phyloP scores from a whole-genome alignment of 169 alveolate genomes.

The Babesia gibsoni region DNA sequence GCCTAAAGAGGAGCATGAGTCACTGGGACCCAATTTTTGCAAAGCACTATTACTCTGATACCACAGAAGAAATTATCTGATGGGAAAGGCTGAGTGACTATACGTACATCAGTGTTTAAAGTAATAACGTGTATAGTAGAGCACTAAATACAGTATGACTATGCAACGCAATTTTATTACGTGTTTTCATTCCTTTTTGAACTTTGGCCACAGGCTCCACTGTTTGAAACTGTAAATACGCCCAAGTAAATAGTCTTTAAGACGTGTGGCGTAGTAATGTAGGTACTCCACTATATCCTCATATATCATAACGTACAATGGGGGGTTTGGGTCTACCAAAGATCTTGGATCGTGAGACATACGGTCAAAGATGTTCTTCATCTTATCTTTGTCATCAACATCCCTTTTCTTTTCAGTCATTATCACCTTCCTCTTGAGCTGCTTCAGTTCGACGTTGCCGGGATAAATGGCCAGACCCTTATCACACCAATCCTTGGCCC shows the following conservation, averaged over 20 bases:
- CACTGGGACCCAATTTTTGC: constrained; percentile 74
- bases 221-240: too few relatives aligned
- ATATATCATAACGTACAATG: neutral
- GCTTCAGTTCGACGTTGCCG: constrained; percentile 23
- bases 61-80: constrained; percentile 71
- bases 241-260: too few relatives aligned
- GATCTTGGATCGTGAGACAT: constrained; percentile 44
- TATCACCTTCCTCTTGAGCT: constrained; percentile 2
- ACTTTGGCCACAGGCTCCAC: too few relatives aligned
- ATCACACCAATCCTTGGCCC: constrained; percentile 30
- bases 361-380: constrained; percentile 7
- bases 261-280: too few relatives aligned
- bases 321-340: neutral
- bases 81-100: too few relatives aligned
- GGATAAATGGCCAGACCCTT: constrained; percentile 36
- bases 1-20: constrained; percentile 66
- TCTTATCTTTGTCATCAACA: neutral
- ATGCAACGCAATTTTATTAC: too few relatives aligned
- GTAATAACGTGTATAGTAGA: too few relatives aligned
- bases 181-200: too few relatives aligned
- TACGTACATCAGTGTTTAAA: too few relatives aligned
- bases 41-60: constrained; percentile 60
- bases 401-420: neutral
- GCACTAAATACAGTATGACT: too few relatives aligned
- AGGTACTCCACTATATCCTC: neutral